These are phyloP conservation scores for Fusarium devonianum DNA, from an alignment of 2,329 filamentous ascomycete genomes.

Conservation along the genomic window DNA sequence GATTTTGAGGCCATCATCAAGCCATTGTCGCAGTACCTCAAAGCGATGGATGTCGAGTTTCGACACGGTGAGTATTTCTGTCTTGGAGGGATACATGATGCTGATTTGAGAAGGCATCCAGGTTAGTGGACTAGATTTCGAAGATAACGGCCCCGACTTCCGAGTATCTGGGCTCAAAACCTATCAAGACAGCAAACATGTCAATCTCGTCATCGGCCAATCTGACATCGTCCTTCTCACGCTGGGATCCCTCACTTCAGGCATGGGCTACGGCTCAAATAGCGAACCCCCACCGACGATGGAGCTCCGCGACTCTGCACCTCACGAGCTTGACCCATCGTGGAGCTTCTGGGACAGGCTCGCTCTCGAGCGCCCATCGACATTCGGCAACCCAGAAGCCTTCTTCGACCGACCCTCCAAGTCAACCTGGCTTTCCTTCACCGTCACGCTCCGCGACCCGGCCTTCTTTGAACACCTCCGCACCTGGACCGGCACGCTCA, in stretches of 20 bases:
- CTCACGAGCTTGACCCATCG: slow-evolving; percentile 34
- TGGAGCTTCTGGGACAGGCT: slow-evolving; percentile 41
- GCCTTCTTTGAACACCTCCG: slow-evolving; percentile 35
- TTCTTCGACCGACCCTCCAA: slow-evolving; percentile 42
- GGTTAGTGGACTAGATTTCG: slow-evolving; percentile 37
- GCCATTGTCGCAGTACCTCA: slow-evolving; percentile 38
- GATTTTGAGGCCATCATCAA: slow-evolving; percentile 41
- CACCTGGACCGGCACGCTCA: slow-evolving; percentile 36
- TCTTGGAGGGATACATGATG: neutral
- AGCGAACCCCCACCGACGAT: slow-evolving; percentile 34
- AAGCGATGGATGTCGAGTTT: slow-evolving; percentile 40
- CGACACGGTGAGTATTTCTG: slow-evolving; percentile 31
- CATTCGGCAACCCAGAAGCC: slow-evolving; percentile 38
- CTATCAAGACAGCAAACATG: slow-evolving; percentile 27
- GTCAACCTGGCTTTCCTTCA: slow-evolving; percentile 41
- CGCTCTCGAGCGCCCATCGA: slow-evolving; percentile 28
- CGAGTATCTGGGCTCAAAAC: slow-evolving; percentile 33
- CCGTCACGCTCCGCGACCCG: slow-evolving; percentile 32
- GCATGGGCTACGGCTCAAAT: slow-evolving; percentile 40
- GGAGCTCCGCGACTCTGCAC: slow-evolving; percentile 40
- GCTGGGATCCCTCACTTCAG: slow-evolving; percentile 37
- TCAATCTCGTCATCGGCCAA: slow-evolving; percentile 13
- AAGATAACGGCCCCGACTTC: slow-evolving; percentile 31
- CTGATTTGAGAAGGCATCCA: slow-evolving; percentile 35
- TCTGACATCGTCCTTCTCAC: slow-evolving; percentile 35